These are phyloP conservation scores for Trichophyton simii DNA, from an alignment of 2,329 filamentous ascomycete genomes.

Conservation along the genomic window DNA sequence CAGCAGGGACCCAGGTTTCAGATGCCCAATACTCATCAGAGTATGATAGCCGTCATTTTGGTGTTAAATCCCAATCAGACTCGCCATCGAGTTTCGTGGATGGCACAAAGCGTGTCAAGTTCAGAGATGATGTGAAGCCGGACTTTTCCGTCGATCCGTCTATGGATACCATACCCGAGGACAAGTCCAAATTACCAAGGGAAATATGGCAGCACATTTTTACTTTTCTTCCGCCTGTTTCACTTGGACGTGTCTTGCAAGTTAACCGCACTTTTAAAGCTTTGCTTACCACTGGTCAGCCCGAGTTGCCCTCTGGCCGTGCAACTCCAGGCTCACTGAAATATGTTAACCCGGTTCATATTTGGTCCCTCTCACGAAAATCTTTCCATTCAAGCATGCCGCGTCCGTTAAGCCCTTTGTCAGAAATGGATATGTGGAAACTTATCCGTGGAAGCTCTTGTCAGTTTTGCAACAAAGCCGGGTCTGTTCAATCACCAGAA, in stretches of 20 bases:
- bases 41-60: conserved; percentile 2
- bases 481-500: conserved; percentile 16
- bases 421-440: conserved; percentile 66
- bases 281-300: conserved; percentile 42
- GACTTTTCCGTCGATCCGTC: conserved; percentile 2
- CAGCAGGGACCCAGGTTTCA: neutral
- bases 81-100: conserved; percentile 5
- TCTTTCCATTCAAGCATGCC: conserved; percentile 55
- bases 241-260: conserved; percentile 52
- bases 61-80: conserved; percentile 1
- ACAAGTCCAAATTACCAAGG: conserved; percentile 37
- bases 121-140: conserved; percentile 7
- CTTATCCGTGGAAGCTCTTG: conserved; percentile 52
- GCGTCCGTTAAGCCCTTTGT: conserved; percentile 49
- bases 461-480: conserved; percentile 50
- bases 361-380: conserved; percentile 61
- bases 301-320: conserved; percentile 20
- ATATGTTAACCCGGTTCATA: conserved; percentile 46
- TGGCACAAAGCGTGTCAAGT: conserved; percentile 14
- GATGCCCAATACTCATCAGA: neutral
- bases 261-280: conserved; percentile 55
- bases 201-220: conserved; percentile 62
- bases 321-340: conserved; percentile 22
- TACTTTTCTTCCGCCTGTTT: conserved; percentile 50
- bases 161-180: conserved; percentile 6